phyloP scores from a whole-genome alignment of 2,329 filamentous ascomycete species.

The Curvularia sp. region DNA sequence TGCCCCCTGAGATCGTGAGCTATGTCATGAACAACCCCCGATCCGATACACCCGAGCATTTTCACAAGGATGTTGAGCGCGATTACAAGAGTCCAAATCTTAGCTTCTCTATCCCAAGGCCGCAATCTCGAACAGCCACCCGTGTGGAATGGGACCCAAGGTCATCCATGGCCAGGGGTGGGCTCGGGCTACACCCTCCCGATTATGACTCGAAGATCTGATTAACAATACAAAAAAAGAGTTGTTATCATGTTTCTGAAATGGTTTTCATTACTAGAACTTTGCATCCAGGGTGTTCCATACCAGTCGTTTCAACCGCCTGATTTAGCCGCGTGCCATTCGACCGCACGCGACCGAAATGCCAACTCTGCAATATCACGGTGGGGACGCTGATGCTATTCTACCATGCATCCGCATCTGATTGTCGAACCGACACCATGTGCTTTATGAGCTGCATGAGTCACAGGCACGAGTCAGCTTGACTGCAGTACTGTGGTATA shows the following conservation, averaged over 20 bases:
- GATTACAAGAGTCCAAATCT: slow-evolving; percentile 49
- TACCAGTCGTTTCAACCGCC: slow-evolving; percentile 3
- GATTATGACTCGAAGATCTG: slow-evolving; percentile 42
- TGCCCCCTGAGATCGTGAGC: slow-evolving; percentile 34
- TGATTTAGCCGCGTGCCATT: slow-evolving; percentile 15
- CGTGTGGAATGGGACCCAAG: slow-evolving; percentile 49
- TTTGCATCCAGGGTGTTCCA: slow-evolving; percentile 1
- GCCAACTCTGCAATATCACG: not conserved
- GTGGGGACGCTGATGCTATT: slow-evolving; percentile 2
- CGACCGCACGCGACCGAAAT: not conserved
- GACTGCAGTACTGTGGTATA: not conserved
- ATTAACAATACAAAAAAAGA: slow-evolving; percentile 18
- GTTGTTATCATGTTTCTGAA: slow-evolving; percentile 7
- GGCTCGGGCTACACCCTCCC: slow-evolving; percentile 50
- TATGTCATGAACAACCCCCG: slow-evolving; percentile 30
- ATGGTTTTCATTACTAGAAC: slow-evolving; percentile 4
- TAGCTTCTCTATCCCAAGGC: slow-evolving; percentile 54
- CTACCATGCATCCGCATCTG: slow-evolving; percentile 12
- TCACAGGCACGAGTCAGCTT: not conserved
- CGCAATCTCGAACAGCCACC: slow-evolving; percentile 40
- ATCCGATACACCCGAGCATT: slow-evolving; percentile 46
- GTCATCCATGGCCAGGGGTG: slow-evolving; percentile 50
- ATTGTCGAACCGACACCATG: not conserved
- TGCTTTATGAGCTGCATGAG: not conserved
- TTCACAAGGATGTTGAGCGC: slow-evolving; percentile 47